A percentile compares a stretch with the other conserved stretches of the same genome.
Evolutionary conservation across 2,329 filamentous ascomycete species (phyloP).

Genomic region (Cladobotryum protrusum): DNA sequence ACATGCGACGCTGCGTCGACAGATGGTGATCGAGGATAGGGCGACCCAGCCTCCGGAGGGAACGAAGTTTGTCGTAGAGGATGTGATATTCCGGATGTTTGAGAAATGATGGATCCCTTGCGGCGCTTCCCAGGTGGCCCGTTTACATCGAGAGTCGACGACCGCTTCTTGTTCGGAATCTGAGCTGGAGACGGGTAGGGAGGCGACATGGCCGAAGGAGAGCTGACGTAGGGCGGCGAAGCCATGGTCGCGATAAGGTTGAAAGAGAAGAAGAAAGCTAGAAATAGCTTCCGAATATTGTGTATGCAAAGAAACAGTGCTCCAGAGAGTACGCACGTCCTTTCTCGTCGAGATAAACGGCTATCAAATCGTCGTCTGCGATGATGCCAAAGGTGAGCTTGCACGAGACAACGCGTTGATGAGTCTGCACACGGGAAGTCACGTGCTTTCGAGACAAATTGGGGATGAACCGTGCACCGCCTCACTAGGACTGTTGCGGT

Average conservation of each 20-base stretch:
- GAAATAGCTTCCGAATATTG: too few relatives aligned
- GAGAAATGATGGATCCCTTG: constrained; percentile 60
- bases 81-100: constrained; percentile 51
- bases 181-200: constrained; percentile 47
- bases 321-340: too few relatives aligned
- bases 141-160: constrained; percentile 47
- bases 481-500: too few relatives aligned
- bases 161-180: constrained; percentile 53
- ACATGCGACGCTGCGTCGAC: constrained; percentile 55
- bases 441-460: background rate
- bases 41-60: constrained; percentile 56
- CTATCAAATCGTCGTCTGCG: background rate
- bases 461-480: too few relatives aligned
- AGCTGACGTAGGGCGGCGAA: constrained; percentile 48
- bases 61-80: constrained; percentile 78
- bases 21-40: constrained; percentile 58
- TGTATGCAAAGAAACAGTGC: too few relatives aligned
- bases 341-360: background rate
- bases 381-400: constrained; percentile 1
- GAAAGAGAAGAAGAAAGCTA: too few relatives aligned
- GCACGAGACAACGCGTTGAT: constrained; percentile 8
- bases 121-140: constrained; percentile 56
- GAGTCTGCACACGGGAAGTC: constrained; percentile 1
- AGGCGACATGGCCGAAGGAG: constrained; percentile 49
- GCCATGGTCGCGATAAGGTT: constrained; percentile 36